These are phyloP conservation scores for Daldinia caldariorum DNA, from an alignment of 495 filamentous ascomycete species.

Conservation along the genomic window DNA sequence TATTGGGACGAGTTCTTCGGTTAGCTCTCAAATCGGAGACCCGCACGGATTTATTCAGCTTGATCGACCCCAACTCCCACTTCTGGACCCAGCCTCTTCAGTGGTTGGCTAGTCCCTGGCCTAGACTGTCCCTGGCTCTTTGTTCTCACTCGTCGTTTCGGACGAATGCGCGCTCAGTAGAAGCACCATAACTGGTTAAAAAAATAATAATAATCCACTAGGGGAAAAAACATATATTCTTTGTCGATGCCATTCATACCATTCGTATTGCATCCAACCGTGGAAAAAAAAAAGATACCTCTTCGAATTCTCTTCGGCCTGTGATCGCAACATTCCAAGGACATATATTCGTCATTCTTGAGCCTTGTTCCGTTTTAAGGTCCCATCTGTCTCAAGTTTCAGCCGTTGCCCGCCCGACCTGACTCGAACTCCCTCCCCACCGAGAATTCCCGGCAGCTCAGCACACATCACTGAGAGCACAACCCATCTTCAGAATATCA, in stretches of 20 bases:
- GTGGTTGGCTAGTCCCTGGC: constrained; percentile 49
- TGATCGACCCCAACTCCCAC: constrained; percentile 47
- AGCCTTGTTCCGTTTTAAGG: constrained; percentile 26
- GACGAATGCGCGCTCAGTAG: constrained; percentile 43
- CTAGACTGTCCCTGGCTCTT: constrained; percentile 42
- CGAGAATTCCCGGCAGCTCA: constrained; percentile 43
- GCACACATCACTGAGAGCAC: constrained; percentile 9
- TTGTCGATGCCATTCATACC: constrained; percentile 33
- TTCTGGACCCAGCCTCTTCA: constrained; percentile 44
- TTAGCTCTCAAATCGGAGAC: constrained; percentile 29
- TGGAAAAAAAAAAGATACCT: not conserved
- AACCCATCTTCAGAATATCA: constrained; percentile 27
- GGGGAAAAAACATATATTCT: constrained; percentile 22
- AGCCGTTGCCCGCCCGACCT: constrained; percentile 45
- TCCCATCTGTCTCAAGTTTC: constrained; percentile 47
- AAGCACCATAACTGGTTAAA: constrained; percentile 43
- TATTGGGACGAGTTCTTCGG: constrained; percentile 25
- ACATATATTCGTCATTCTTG: constrained; percentile 33
- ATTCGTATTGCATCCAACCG: constrained; percentile 28
- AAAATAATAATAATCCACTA: not conserved
- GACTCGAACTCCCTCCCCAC: constrained; percentile 46
- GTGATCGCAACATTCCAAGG: constrained; percentile 38
- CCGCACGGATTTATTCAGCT: constrained; percentile 42
- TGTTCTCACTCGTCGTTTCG: constrained; percentile 46
- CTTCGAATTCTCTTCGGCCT: constrained; percentile 13